A percentile compares a stretch with the other conserved stretches of the same genome.
These are phyloP conservation scores for Cercospora sp. DNA, from an alignment of 2,329 filamentous ascomycete species.

Conservation along the genomic window DNA sequence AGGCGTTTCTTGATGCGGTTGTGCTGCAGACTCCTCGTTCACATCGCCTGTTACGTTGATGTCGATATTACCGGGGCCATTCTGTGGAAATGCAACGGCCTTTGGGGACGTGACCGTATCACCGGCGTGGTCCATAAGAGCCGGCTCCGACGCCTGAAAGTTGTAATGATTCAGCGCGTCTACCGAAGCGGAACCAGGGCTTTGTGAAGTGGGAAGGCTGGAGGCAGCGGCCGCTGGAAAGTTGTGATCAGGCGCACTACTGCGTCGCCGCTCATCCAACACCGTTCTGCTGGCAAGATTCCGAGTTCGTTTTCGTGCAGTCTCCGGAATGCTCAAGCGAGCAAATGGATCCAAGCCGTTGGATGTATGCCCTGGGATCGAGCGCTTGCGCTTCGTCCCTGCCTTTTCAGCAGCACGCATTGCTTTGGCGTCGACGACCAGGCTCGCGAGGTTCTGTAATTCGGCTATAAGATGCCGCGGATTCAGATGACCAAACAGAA, in stretches of 20 bases:
- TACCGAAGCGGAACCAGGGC: constrained; percentile 20
- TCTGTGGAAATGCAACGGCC: constrained; percentile 18
- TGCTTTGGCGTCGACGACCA: constrained; percentile 59
- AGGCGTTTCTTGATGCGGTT: constrained; percentile 42
- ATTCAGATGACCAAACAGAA: constrained; percentile 84
- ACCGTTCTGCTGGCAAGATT: constrained; percentile 31
- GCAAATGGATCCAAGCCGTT: constrained; percentile 36
- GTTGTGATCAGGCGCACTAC: constrained; percentile 22
- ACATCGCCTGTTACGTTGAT: constrained; percentile 11
- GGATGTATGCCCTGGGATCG: constrained; percentile 35
- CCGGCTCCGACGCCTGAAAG: constrained; percentile 12
- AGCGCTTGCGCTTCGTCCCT: constrained; percentile 66
- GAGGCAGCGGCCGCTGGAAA: not conserved
- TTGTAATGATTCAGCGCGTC: constrained; percentile 24
- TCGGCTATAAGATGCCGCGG: constrained; percentile 81
- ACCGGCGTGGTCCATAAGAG: not conserved
- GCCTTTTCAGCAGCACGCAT: constrained; percentile 41
- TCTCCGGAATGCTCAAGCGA: constrained; percentile 27
- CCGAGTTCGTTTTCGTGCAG: constrained; percentile 39
- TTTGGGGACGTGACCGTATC: constrained; percentile 26
- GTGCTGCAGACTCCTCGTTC: not conserved
- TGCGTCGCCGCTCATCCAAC: constrained; percentile 23
- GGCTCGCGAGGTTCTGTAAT: constrained; percentile 67
- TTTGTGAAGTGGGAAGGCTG: constrained; percentile 3
- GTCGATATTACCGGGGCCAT: not conserved